phyloP scores from a whole-genome alignment of 495 filamentous ascomycete genomes.

The Cetradonia linearis region DNA sequence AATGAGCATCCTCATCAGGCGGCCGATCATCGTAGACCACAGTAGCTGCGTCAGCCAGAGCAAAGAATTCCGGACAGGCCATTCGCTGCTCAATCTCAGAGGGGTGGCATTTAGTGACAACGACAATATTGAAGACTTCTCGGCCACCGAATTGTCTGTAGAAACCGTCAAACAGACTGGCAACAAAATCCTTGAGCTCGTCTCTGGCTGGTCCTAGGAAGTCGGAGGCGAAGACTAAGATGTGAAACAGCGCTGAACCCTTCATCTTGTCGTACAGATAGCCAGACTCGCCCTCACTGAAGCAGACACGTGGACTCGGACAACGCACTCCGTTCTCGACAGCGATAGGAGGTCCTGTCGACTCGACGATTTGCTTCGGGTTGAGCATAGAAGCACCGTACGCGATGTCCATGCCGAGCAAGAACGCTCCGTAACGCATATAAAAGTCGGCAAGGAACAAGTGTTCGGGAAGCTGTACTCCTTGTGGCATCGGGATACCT shows the following conservation, averaged over 20 bases:
- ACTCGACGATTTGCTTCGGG: not conserved
- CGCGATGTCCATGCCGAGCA: not conserved
- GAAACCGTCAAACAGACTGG: slow-evolving; percentile 19
- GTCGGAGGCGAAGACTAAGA: slow-evolving; percentile 30
- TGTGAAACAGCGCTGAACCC: slow-evolving; percentile 25
- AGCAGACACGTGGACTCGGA: slow-evolving; percentile 30
- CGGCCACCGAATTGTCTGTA: slow-evolving; percentile 25
- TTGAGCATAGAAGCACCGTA: not conserved
- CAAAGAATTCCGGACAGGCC: not conserved
- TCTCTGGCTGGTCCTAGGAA: slow-evolving; percentile 23
- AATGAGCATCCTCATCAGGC: slow-evolving; percentile 31
- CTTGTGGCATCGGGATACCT: not conserved
- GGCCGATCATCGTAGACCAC: slow-evolving; percentile 30
- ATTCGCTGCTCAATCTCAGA: not conserved
- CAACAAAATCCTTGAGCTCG: slow-evolving; percentile 20
- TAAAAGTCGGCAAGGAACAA: not conserved
- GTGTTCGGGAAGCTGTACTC: not conserved
- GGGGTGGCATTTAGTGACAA: slow-evolving; percentile 28
- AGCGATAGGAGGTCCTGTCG: not conserved
- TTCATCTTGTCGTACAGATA: slow-evolving; percentile 31
- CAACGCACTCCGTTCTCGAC: slow-evolving; percentile 27
- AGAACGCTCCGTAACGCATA: not conserved
- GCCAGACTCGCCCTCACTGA: slow-evolving; percentile 21
- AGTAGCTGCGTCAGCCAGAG: slow-evolving; percentile 12
- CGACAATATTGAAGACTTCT: slow-evolving; percentile 27